Base-by-base conservation (phyloP, 371 early-diverging fungal species). In the Lichtheimia ornata region DNA sequence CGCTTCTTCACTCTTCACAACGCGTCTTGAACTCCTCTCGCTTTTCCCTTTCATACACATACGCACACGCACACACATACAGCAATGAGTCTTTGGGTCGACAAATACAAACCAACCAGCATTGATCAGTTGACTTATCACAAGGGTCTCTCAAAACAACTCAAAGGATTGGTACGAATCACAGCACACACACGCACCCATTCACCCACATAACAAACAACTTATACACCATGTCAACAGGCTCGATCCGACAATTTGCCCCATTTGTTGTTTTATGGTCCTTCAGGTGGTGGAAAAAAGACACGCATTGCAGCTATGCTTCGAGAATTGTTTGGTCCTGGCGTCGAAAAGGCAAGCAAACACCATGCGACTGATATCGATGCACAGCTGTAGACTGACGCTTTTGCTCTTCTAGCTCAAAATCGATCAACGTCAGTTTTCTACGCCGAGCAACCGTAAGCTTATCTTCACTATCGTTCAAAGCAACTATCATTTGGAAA, bases 201-300 rank as follows among this genome's bases (percentile, higher is more conserved):
- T 43, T 17, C 17, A 14, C 24, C 11, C 25, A 14, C 52, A 43
- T 18, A 17, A 35, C 6, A 35, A 41, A 17, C 20, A 24, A 25
- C 20, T 35, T n/a, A 49, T 2, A 25, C 42, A 50, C 50, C 41
- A 14, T 50, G 53, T 24, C 30, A 20, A 45, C 41, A 94, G 95
- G 89, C 93, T 11, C 53, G 76, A 12, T 84, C 88, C 4, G 88
- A 84, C 9, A 95, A 97, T 69, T 84, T 99, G 58, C 99, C 99
- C 30, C 99, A 99, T 66, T 69, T 99, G 67, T 84, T 99, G 4
- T 86, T 99, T 41, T 96, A 96, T 81, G 99, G 99, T 1, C 96
- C 94, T 12, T 82, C 93, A 4, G 99, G 99, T 20, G 90, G 93
- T 2, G 99, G 99, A 12, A 99, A 99, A 81, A 97, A 96, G 72